Percentiles rank a stretch among this genome's conserved stretches.
phyloP scores from a whole-genome alignment of 257 asterid genomes.

The Prunella vulgaris region DNA sequence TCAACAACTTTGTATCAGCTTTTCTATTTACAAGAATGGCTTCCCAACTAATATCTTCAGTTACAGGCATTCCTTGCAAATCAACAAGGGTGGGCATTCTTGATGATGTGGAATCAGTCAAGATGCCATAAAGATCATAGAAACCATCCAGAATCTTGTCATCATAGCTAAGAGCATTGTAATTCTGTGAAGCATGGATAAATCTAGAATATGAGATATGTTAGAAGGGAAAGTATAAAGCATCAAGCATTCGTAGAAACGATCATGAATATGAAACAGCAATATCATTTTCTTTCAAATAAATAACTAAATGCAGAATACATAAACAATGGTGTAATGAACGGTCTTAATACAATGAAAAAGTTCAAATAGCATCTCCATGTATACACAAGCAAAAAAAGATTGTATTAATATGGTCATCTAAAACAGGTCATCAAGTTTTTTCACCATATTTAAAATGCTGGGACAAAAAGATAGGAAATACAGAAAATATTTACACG shows the following conservation, averaged over 20 bases:
- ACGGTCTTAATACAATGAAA: background rate
- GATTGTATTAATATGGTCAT: background rate
- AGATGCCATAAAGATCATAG: constrained; percentile 78
- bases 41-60: constrained; percentile 75
- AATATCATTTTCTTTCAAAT: constrained; percentile 8
- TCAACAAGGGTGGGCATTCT: constrained; percentile 93
- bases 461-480: background rate
- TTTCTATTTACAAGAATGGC: constrained; percentile 79
- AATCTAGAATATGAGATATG: constrained; percentile 78
- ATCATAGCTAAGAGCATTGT: constrained; percentile 88
- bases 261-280: constrained; percentile 13
- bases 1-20: constrained; percentile 68
- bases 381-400: background rate
- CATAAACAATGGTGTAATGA: constrained; percentile 8
- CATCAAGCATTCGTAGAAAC: constrained; percentile 16
- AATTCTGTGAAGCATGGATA: constrained; percentile 88
- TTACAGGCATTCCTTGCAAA: constrained; percentile 75
- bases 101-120: constrained; percentile 60
- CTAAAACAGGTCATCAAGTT: background rate
- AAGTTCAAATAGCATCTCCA: constrained; percentile 1
- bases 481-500: background rate
- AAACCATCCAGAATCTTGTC: constrained; percentile 97
- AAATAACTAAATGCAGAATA: constrained; percentile 11
- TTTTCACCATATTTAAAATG: background rate
- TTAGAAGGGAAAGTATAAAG: constrained; percentile 38